These are phyloP conservation scores for Carallia pectinifolia DNA, from an alignment of 345 rosid genomes.

Conservation along the genomic window DNA sequence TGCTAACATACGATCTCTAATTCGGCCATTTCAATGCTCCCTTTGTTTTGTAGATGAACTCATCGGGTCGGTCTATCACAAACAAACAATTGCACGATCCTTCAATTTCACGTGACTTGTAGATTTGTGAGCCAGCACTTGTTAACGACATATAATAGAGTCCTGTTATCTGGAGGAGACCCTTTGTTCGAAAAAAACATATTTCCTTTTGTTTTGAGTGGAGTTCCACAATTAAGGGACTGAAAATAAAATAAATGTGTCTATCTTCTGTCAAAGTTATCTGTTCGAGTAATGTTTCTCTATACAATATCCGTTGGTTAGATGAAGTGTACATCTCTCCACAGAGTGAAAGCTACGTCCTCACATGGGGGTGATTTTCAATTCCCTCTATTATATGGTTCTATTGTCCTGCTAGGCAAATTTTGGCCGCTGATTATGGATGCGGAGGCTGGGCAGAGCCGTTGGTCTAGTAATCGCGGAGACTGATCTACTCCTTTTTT, in stretches of 20 bases:
- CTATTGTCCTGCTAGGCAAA: not conserved
- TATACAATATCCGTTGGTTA: slow-evolving; percentile 18
- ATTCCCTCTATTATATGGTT: not conserved
- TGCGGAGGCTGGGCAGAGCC: not conserved
- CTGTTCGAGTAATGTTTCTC: no score
- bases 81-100: not conserved
- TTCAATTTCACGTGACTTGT: slow-evolving; percentile 24
- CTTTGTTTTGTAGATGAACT: no score
- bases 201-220: no score
- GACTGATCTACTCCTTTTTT: not conserved
- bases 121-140: slow-evolving; percentile 17
- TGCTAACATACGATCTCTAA: no score
- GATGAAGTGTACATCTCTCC: slow-evolving; percentile 14
- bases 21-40: no score
- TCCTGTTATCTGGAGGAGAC: no score
- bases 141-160: not conserved
- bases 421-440: slow-evolving; percentile 18
- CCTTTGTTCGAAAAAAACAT: no score
- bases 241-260: no score
- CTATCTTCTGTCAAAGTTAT: no score
- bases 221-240: no score
- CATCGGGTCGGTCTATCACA: not conserved
- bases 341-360: slow-evolving; percentile 25
- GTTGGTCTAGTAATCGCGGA: slow-evolving; percentile 4
- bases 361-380: slow-evolving; percentile 15